Percentiles rank a stretch among this genome's conserved stretches.
Evolutionary conservation across 345 rosid species (phyloP).

Genomic region (Acer yangbiense): DNA sequence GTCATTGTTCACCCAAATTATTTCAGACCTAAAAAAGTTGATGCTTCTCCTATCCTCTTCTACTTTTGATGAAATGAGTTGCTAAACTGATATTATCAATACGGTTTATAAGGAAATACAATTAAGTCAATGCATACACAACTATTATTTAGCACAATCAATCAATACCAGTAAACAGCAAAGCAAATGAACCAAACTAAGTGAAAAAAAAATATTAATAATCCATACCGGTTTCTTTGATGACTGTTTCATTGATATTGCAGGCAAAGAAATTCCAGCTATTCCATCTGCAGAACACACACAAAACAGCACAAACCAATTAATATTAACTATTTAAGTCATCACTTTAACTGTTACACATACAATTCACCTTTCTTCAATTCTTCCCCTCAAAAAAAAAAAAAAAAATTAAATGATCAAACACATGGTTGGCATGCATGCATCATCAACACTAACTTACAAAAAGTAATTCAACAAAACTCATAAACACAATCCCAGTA

Average conservation of each 20-base stretch:
- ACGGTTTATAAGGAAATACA: not conserved
- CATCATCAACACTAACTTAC: not conserved
- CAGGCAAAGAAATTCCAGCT: slow-evolving; percentile 99
- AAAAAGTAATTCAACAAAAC: not conserved
- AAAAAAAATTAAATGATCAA: not conserved
- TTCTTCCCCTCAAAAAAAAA: not conserved
- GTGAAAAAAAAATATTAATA: not conserved
- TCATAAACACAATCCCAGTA: not conserved
- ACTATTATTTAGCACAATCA: not conserved
- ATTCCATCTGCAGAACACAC: slow-evolving; percentile 77
- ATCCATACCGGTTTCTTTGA: slow-evolving; percentile 78
- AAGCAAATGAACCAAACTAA: slow-evolving; percentile 5
- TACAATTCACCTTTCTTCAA: not conserved
- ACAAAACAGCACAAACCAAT: slow-evolving; percentile 4
- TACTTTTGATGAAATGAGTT: not conserved
- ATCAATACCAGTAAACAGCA: not conserved
- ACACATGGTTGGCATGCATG: not conserved
- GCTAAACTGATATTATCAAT: not conserved
- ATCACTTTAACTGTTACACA: not conserved
- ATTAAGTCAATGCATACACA: not conserved
- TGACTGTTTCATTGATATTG: slow-evolving; percentile 74
- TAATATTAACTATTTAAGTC: not conserved
- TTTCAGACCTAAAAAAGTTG: not conserved
- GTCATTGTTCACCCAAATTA: not conserved
- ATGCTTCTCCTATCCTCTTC: not conserved